Percentiles rank a stretch among this genome's conserved stretches.
Conservation (phyloP, 2,329 filamentous ascomycete species). For the Calonectria honghensis region DNA sequence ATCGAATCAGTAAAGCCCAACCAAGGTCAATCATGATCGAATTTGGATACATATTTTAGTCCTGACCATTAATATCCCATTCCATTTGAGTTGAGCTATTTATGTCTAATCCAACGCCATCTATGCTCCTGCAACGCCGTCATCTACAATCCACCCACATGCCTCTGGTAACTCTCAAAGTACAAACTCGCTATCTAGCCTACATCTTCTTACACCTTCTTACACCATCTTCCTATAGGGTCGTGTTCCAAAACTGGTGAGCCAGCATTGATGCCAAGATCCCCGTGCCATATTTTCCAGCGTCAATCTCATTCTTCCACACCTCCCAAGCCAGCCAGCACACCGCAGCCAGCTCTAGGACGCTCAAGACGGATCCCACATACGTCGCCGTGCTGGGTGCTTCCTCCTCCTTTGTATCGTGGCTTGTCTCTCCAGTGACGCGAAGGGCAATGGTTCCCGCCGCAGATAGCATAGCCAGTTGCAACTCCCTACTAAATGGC, state of each 20-base stretch:
- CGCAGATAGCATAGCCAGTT: slow-evolving; percentile 52
- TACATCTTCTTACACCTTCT: slow-evolving; percentile 34
- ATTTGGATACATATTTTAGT: too few relatives aligned
- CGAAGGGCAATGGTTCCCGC: slow-evolving; percentile 57
- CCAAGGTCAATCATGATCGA: background rate
- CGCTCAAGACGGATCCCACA: slow-evolving; percentile 55
- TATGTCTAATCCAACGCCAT: slow-evolving; percentile 30
- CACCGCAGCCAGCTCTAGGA: slow-evolving; percentile 57
- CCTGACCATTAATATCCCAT: background rate
- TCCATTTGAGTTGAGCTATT: background rate
- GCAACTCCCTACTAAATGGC: slow-evolving; percentile 55
- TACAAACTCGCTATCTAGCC: slow-evolving; percentile 33
- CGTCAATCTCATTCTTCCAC: slow-evolving; percentile 53
- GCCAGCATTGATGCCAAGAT: slow-evolving; percentile 58
- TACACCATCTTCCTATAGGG: slow-evolving; percentile 36
- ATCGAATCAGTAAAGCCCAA: background rate
- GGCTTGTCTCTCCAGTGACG: slow-evolving; percentile 54
- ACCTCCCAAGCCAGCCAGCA: slow-evolving; percentile 60
- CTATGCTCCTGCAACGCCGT: slow-evolving; percentile 24
- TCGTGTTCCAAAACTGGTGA: slow-evolving; percentile 55
- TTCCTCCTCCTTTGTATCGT: slow-evolving; percentile 38
- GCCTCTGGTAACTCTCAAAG: background rate
- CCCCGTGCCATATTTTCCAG: slow-evolving; percentile 54
- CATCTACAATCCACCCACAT: slow-evolving; percentile 24
- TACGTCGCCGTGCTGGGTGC: slow-evolving; percentile 49